Conservation (phyloP, 2,329 filamentous ascomycete species). For the Arthroderma sp. region DNA sequence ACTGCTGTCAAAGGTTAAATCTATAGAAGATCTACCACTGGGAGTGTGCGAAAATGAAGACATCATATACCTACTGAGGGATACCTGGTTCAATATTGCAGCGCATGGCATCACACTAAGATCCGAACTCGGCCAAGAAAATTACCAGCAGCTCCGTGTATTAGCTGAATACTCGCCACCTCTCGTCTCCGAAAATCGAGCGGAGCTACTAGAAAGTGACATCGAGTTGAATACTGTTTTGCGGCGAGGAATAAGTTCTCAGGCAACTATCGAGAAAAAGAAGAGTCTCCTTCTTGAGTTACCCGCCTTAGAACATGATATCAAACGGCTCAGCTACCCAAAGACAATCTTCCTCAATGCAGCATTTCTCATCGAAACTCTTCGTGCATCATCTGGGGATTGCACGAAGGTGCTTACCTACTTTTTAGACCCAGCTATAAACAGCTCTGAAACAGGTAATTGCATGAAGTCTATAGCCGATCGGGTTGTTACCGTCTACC, state of each 20-base stretch:
- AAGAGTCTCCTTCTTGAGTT: constrained; percentile 60
- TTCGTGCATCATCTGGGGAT: constrained; percentile 75
- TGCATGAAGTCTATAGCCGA: constrained; percentile 51
- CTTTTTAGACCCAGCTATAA: constrained; percentile 81
- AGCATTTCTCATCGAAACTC: constrained; percentile 73
- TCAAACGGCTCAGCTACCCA: constrained; percentile 71
- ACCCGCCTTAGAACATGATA: constrained; percentile 62
- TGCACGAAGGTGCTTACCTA: constrained; percentile 84
- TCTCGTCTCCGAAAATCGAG: constrained; percentile 73
- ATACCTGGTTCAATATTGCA: constrained; percentile 97
- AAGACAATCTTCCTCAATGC: constrained; percentile 88
- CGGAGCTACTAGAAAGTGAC: constrained; percentile 85
- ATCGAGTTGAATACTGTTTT: constrained; percentile 93
- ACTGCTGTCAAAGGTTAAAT: constrained; percentile 48
- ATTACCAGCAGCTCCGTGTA: constrained; percentile 63
- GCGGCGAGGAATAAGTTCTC: constrained; percentile 69
- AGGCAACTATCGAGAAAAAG: constrained; percentile 63
- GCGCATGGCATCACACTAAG: constrained; percentile 76
- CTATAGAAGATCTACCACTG: constrained; percentile 14
- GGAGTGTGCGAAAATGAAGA: constrained; percentile 40
- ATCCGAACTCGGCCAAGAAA: constrained; percentile 58
- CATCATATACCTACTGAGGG: constrained; percentile 62
- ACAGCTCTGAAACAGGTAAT: constrained; percentile 45
- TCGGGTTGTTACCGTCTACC: constrained; percentile 66
- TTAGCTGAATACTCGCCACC: constrained; percentile 81